Evolutionary conservation across 1,284 basidiomycete genomes (phyloP), one percentile per base, ranked within the genome.

Genomic region (Ganoderma resinaceum): DNA sequence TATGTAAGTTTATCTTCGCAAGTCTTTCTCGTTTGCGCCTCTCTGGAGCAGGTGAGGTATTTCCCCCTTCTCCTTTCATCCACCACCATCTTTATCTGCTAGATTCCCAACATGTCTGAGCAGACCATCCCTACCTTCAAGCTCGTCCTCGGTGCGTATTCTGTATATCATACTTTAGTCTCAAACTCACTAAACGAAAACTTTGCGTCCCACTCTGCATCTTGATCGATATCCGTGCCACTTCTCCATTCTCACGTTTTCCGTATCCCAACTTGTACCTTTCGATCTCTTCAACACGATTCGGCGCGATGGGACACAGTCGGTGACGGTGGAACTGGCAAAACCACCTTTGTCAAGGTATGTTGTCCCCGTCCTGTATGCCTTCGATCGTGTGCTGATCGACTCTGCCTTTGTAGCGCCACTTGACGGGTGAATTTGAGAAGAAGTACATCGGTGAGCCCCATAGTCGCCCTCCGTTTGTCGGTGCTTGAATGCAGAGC

Each of bases 351-450:
- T 82, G 96, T 98, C 86, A 98, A 98, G 89, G 94, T 94, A 78
- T 71, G 85, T 74, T 71, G 66, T 35, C 64, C 70, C 70, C 69
- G 74, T 55, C 53, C 29, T 18, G 61, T 75, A 71, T 26, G 64
- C 65, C 68, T 70, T 70, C 76, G 85, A 91, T 91, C 86, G 82
- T 76, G 77, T 82, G 70, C 84, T 91, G 88, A 92, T 91, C 83
- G 63, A 62, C 61, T 77, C 64, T 46, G 62, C 62, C 61, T 75
- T 73, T 75, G 53, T 78, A 96, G 96, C 96, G 96, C 82, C 97
- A 99, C 85, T 91, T 98, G 90, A 98, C 97, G 75, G 96, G 95
- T 81, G 98, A 99, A 90, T 99, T 99, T 83, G 98, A 99, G 87
- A 99, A 99, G 90, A 99, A 99, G 85, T 99, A 99, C 87, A 99